Base-by-base conservation (phyloP, 345 rosid species). In the Psidium guajava region DNA sequence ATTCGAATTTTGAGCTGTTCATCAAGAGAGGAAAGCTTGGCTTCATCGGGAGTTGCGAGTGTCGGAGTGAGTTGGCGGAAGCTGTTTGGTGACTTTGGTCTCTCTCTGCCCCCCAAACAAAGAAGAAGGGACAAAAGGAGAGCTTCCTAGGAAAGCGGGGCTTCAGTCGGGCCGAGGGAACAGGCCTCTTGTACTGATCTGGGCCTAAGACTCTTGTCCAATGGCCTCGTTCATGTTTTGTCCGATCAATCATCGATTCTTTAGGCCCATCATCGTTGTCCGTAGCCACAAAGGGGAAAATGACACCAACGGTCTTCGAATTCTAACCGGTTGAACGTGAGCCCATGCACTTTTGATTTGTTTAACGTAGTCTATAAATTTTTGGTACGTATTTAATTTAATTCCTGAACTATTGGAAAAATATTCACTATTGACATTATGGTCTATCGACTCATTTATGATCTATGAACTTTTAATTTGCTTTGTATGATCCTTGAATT, bases 401-500 rank as follows among this genome's bases (percentile, higher is more conserved):
- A 27, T 59, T 13, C 2, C 6, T 15, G 1, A 27, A 13, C 0
- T 1, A 13, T 27, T 59, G 2, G 5, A 7, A 59, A 58, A 14
- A 59, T 13, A 59, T 59, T 9, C 20, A 6, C 27, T 2, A 8
- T 13, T 27, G 6, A 59, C 7, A 6, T 59, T 59, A 4, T 6
- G 9, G 9, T 59, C 32, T 36, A 36, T 36, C 36, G 3, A 36
- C 36, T 36, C 36, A 36, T 36, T 36, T 36, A 36, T 36, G 36
- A 36, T 36, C 36, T 11, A 12, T n/a, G 5, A n/a, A 59, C 8
- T 59, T 12, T 27, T 12, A 5, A 24, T 57, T 57, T 12, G 11
- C 11, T 57, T 0, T 10, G 5, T 9, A 6, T 0, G 6, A 2
- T 57, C 0, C 7, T 5, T n/a, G 8, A 59, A n/a, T 12, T n/a